A percentile compares a stretch with the other conserved stretches of the same genome.
phyloP scores from a whole-genome alignment of 257 asterid species.

The Scutellaria galericulata region DNA sequence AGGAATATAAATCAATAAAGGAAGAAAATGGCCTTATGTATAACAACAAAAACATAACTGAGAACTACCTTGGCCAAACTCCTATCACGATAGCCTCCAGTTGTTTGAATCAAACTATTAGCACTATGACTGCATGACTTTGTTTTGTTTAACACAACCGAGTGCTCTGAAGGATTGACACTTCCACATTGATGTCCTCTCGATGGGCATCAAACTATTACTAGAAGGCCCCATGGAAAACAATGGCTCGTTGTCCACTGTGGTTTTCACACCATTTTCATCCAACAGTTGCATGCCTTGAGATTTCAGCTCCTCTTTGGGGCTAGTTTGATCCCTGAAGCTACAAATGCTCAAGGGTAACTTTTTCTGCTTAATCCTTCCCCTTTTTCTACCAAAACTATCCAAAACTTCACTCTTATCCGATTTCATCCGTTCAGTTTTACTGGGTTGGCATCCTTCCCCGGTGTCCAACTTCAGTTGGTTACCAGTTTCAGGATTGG shows the following conservation, averaged over 20 bases:
- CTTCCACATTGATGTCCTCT: slow-evolving; percentile 73
- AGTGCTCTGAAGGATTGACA: slow-evolving; percentile 81
- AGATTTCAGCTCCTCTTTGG: slow-evolving; percentile 55
- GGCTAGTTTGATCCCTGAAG: slow-evolving; percentile 69
- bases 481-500: slow-evolving; percentile 42
- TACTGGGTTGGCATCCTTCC: slow-evolving; percentile 40
- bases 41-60: slow-evolving; percentile 41
- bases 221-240: slow-evolving; percentile 50
- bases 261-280: slow-evolving; percentile 4
- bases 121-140: slow-evolving; percentile 81
- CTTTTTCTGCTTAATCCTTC: slow-evolving; percentile 76
- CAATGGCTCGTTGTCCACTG: slow-evolving; percentile 40
- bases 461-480: slow-evolving; percentile 42
- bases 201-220: slow-evolving; percentile 49
- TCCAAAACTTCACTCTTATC: slow-evolving; percentile 53
- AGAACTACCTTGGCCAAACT: slow-evolving; percentile 53
- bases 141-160: slow-evolving; percentile 69
- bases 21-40: slow-evolving; percentile 38
- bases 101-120: slow-evolving; percentile 37
- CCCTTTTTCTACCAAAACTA: slow-evolving; percentile 66
- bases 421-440: slow-evolving; percentile 44
- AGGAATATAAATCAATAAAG: slow-evolving; percentile 18
- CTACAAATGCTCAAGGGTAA: slow-evolving; percentile 86
- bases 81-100: slow-evolving; percentile 50
- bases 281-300: slow-evolving; percentile 40